Conservation (phyloP, 495 filamentous ascomycete species). For the Xylaria bambusicola region DNA sequence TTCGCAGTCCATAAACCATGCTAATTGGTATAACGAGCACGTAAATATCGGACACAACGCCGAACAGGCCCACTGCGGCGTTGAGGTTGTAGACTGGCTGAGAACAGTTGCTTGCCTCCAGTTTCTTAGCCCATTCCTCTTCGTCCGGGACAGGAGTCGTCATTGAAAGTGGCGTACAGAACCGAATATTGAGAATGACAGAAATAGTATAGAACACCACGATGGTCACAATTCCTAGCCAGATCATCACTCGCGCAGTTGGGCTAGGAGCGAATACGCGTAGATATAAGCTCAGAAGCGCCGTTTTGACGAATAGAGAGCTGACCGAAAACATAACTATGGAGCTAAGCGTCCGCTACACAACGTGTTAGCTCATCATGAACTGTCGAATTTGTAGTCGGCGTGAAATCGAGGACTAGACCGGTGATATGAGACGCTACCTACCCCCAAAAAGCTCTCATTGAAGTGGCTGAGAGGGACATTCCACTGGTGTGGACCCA, state of each 20-base stretch:
- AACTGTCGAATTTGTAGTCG: background rate
- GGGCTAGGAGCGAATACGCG: constrained; percentile 18
- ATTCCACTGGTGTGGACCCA: constrained; percentile 25
- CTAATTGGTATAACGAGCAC: constrained; percentile 21
- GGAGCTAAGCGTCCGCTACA: constrained; percentile 10
- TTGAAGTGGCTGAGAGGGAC: constrained; percentile 16
- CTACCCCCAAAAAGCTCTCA: constrained; percentile 7
- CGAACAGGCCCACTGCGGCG: constrained; percentile 13
- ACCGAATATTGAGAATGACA: constrained; percentile 7
- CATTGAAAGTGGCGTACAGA: constrained; percentile 16
- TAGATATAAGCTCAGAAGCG: constrained; percentile 21
- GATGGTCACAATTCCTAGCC: constrained; percentile 15
- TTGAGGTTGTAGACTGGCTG: constrained; percentile 19
- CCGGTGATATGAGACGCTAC: background rate
- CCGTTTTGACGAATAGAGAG: constrained; percentile 20
- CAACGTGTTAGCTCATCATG: background rate
- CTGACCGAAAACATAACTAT: constrained; percentile 16
- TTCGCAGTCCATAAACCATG: constrained; percentile 14
- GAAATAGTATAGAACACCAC: constrained; percentile 8
- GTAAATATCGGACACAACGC: constrained; percentile 22
- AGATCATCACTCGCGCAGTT: constrained; percentile 19
- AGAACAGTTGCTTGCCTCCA: constrained; percentile 15
- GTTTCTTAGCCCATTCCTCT: constrained; percentile 9
- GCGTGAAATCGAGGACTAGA: background rate
- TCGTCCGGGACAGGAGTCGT: background rate